Evolutionary conservation across 2,329 filamentous ascomycete genomes (phyloP).

Genomic region (Neofusicoccum laricinum): DNA sequence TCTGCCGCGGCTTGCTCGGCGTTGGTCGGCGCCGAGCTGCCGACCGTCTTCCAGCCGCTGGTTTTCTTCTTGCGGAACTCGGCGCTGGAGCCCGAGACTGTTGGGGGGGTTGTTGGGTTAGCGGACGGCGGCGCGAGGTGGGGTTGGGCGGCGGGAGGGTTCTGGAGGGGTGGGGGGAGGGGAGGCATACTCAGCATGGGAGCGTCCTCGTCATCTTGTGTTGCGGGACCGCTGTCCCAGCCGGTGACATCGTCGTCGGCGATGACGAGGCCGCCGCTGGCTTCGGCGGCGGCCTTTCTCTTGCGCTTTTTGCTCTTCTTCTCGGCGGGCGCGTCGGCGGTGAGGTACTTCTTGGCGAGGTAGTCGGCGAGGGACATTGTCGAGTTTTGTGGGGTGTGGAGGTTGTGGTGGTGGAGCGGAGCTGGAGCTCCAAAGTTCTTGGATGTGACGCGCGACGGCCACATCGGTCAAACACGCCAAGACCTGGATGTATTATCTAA

Average conservation of each 20-base stretch:
- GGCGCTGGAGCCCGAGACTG: constrained; percentile 32
- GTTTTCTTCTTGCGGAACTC: constrained; percentile 69
- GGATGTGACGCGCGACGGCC: constrained; percentile 8
- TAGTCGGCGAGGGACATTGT: constrained; percentile 73
- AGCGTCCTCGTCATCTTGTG: constrained; percentile 57
- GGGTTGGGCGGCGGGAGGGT: constrained; percentile 27
- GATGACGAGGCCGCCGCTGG: constrained; percentile 41
- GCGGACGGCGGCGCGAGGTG: constrained; percentile 26
- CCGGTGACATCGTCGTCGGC: constrained; percentile 54
- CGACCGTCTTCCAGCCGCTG: constrained; percentile 67
- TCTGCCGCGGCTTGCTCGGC: constrained; percentile 67
- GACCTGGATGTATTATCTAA: not conserved
- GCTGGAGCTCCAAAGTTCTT: constrained; percentile 12
- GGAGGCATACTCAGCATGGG: constrained; percentile 39
- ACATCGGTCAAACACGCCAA: not conserved
- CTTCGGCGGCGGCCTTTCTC: constrained; percentile 35
- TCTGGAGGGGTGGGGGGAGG: constrained; percentile 16
- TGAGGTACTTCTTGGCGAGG: constrained; percentile 87
- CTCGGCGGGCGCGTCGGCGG: constrained; percentile 51
- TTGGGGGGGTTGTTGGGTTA: not conserved
- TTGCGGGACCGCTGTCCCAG: constrained; percentile 49
- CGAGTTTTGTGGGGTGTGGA: not conserved
- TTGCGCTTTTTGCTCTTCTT: constrained; percentile 55
- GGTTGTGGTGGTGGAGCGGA: not conserved
- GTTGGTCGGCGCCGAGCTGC: constrained; percentile 48